Base-by-base conservation (phyloP, 768 basidiomycete genomes). In the Hebeloma cylindrosporum region DNA sequence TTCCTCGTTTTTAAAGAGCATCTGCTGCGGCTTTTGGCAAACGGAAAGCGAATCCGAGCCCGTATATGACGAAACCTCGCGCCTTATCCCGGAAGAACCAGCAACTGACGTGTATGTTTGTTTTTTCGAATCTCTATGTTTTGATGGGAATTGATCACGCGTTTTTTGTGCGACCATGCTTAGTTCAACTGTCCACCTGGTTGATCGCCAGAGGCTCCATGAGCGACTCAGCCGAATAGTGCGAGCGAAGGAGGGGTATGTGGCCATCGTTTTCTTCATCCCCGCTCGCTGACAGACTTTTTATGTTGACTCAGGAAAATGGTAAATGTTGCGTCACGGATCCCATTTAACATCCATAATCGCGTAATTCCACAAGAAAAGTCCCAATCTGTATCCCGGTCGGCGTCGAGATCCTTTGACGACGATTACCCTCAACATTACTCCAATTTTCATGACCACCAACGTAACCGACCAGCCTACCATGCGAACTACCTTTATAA, bases 281-380 rank as follows among this genome's bases (percentile, higher is more conserved):
- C n/a, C 45, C 47, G 22, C 22, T 43, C 39, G 33, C 43, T 25
- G 28, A 40, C 31, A 22, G 28, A 32, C 28, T 44, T 40, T 21
- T 17, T 16, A 20, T 38, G 43, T 17, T 9, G 17, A 40, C 27
- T 13, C 60, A 85, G 83, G 23, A 82, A 78, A 73, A 85, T 85
- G 83, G 82, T 85, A 51, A 83, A 84, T 44, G 74, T 85, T 10
- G 74, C 74, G 43, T 75, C 79, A 2, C 72, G 70, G 17, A 68
- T 78, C 20, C 83, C 83, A 0, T 85, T 85, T 64, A 78, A 80
- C 56, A 67, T 84, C 48, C 75, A 77, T 58, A 69, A 68, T 40
- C 62, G 62, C 40, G 50, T 60, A 10, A 40, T 64, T 20, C 58
- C 58, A 13, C 45, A 59, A 3, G 55, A 62, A 7, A 48, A 51